A percentile compares a stretch with the other conserved stretches of the same genome.
Conservation (phyloP, 2,329 filamentous ascomycete genomes). For the Nigrograna mackinnonii region DNA sequence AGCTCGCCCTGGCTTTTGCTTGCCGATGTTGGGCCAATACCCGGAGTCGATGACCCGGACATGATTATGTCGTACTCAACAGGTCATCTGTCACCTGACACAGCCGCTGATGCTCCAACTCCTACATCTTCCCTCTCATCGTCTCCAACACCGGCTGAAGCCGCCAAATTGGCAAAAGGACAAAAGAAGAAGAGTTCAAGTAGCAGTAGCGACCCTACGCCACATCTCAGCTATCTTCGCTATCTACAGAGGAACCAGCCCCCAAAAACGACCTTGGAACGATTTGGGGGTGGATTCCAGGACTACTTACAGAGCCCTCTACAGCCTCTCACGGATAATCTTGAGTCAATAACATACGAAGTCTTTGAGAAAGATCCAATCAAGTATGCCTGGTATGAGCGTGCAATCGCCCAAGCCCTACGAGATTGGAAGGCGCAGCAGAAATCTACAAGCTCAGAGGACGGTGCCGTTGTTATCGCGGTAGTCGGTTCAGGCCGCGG, state of each 20-base stretch:
- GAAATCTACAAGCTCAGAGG: constrained; percentile 73
- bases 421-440: constrained; percentile 74
- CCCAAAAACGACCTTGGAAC: constrained; percentile 63
- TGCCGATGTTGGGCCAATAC: constrained; percentile 60
- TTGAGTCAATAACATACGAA: constrained; percentile 97
- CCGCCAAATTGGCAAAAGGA: constrained; percentile 49
- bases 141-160: constrained; percentile 71
- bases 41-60: constrained; percentile 48
- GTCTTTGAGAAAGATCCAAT: constrained; percentile 98
- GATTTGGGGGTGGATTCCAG: constrained; percentile 75
- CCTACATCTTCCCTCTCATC: constrained; percentile 21
- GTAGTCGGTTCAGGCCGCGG: constrained; percentile 94
- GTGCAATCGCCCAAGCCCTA: constrained; percentile 79
- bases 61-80: constrained; percentile 40
- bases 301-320: constrained; percentile 95
- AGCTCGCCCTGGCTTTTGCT: constrained; percentile 64
- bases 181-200: constrained; percentile 50
- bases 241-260: constrained; percentile 84
- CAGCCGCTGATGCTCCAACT: constrained; percentile 43
- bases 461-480: constrained; percentile 78
- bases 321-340: constrained; percentile 92
- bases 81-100: constrained; percentile 45
- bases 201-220: constrained; percentile 56
- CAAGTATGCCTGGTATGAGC: constrained; percentile 96
- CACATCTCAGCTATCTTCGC: constrained; percentile 79